phyloP scores from a whole-genome alignment of 352 stramenopile species.

The Peronospora belbahrii region DNA sequence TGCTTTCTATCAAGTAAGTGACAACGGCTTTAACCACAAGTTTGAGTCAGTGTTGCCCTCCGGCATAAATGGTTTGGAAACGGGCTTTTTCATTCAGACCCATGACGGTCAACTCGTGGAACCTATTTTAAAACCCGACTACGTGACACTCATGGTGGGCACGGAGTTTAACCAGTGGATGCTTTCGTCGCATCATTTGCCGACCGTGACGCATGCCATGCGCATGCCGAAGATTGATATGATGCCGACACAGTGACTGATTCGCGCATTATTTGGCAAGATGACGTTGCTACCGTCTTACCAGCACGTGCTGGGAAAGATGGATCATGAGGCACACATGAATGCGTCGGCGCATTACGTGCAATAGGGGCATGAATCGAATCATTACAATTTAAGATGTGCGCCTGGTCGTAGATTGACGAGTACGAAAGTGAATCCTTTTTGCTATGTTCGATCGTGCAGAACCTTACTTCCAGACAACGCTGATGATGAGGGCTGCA shows the following conservation, averaged over 20 bases:
- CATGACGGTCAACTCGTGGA: slow-evolving; percentile 28
- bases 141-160: slow-evolving; percentile 54
- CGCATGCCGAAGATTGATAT: slow-evolving; percentile 36
- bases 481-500: no score
- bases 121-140: slow-evolving; percentile 41
- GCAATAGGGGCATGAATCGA: no score
- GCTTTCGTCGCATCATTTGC: slow-evolving; percentile 32
- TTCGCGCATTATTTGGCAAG: slow-evolving; percentile 54
- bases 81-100: slow-evolving; percentile 19
- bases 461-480: no score
- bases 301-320: no score
- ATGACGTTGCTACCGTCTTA: slow-evolving; percentile 49
- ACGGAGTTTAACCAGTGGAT: slow-evolving; percentile 40
- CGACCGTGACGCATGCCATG: slow-evolving; percentile 55
- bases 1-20: slow-evolving; percentile 34
- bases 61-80: slow-evolving; percentile 38
- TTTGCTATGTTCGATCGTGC: no score
- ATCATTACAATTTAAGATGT: no score
- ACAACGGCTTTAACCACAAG: slow-evolving; percentile 9
- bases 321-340: no score
- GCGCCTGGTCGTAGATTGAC: no score
- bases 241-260: slow-evolving; percentile 15
- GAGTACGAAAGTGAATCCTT: no score
- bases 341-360: no score
- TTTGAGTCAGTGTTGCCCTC: slow-evolving; percentile 17